Evolutionary conservation across 306 rosid species (phyloP).

Genomic region (Rosa persica): DNA sequence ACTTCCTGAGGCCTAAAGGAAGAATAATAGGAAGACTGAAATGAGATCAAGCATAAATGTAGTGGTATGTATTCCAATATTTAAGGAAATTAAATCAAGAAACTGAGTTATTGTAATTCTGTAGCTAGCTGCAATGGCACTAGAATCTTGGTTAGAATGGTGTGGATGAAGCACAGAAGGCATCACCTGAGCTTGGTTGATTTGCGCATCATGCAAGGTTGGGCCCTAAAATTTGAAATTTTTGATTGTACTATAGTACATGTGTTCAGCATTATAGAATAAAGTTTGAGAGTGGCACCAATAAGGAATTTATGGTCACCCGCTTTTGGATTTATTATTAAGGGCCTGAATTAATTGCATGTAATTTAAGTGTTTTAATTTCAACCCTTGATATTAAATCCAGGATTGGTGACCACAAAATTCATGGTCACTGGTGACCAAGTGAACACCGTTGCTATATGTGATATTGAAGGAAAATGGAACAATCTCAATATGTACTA

Average conservation of each 20-base stretch:
- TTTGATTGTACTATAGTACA: neutral
- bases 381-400: neutral
- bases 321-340: neutral
- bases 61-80: neutral
- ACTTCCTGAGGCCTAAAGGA: constrained; percentile 11
- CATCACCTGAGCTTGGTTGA: neutral
- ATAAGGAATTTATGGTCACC: neutral
- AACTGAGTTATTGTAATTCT: neutral
- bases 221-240: neutral
- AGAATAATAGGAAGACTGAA: neutral
- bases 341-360: neutral
- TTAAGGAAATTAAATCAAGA: neutral
- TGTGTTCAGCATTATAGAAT: neutral
- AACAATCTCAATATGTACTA: neutral
- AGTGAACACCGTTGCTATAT: neutral
- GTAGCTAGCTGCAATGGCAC: constrained; percentile 3
- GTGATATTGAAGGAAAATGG: neutral
- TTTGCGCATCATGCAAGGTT: constrained; percentile 1
- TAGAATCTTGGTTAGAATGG: neutral
- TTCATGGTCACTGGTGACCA: neutral
- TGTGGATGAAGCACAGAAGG: neutral
- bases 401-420: neutral
- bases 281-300: neutral
- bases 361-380: neutral
- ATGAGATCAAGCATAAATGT: neutral